These are phyloP conservation scores for Tricholoma flavovirens DNA, from an alignment of 768 basidiomycete genomes.

Conservation along the genomic window DNA sequence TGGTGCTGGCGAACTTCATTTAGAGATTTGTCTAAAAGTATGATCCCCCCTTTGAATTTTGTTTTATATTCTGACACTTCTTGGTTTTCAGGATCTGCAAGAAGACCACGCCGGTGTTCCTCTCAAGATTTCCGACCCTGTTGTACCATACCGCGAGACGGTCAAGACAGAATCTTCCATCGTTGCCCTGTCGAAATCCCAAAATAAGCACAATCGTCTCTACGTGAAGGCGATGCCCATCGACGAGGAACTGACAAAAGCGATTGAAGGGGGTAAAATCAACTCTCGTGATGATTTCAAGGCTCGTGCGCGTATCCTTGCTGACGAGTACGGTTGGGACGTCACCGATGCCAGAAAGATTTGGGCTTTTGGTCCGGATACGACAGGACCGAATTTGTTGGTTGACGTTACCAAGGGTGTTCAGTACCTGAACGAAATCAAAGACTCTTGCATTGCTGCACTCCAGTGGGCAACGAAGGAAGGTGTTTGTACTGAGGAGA, in stretches of 20 bases:
- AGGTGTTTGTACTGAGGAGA: conserved; percentile 94
- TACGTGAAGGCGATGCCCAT: conserved; percentile 91
- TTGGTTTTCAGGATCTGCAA: conserved; percentile 77
- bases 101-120: conserved; percentile 99
- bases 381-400: conserved; percentile 92
- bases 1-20: conserved; percentile 97
- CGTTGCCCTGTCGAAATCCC: conserved; percentile 95
- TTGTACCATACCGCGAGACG: conserved; percentile 97
- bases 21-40: conserved; percentile 99
- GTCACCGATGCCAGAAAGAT: conserved; percentile 99
- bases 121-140: conserved; percentile 95
- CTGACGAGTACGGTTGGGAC: conserved; percentile 97
- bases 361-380: conserved; percentile 99
- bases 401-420: conserved; percentile 99
- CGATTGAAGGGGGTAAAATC: conserved; percentile 85
- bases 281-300: conserved; percentile 97
- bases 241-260: conserved; percentile 89
- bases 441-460: conserved; percentile 98
- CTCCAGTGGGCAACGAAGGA: conserved; percentile 99
- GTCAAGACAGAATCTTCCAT: conserved; percentile 95
- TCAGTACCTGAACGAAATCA: conserved; percentile 99
- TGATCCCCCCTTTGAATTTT: conserved; percentile 2
- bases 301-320: conserved; percentile 88
- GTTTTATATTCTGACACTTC: neutral
- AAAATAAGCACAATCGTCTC: conserved; percentile 99